Percentiles rank a stretch among this genome's conserved stretches.
Conservation (phyloP, 345 rosid species). For the Citrus sp. region DNA sequence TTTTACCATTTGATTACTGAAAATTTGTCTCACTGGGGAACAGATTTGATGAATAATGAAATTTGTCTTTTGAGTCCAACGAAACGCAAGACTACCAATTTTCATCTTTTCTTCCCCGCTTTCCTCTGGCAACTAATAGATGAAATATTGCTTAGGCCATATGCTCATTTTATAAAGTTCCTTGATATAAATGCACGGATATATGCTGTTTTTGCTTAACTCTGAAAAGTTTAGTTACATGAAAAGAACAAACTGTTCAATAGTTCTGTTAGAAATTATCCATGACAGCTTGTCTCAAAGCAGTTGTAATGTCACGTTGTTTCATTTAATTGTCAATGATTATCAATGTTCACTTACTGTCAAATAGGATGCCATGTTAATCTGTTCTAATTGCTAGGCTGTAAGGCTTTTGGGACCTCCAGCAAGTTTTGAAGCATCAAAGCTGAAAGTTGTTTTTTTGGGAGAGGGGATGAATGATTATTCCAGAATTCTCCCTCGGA, state of each 20-base stretch:
- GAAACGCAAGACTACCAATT: not conserved
- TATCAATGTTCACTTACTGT: slow-evolving; percentile 1
- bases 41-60: not conserved
- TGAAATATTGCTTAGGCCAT: not conserved
- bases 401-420: slow-evolving; percentile 72
- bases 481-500: slow-evolving; percentile 58
- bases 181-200: not conserved
- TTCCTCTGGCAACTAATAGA: not conserved
- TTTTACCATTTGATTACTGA: not conserved
- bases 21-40: not conserved
- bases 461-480: slow-evolving; percentile 35
- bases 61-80: not conserved
- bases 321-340: not conserved
- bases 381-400: slow-evolving; percentile 41
- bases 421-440: slow-evolving; percentile 80
- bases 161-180: not conserved
- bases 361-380: slow-evolving; percentile 6
- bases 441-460: slow-evolving; percentile 64
- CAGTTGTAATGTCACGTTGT: not conserved
- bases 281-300: not conserved
- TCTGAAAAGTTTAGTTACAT: not conserved
- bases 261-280: not conserved
- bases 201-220: not conserved
- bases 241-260: not conserved
- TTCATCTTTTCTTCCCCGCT: not conserved